phyloP scores from a whole-genome alignment of 495 filamentous ascomycete genomes.

The Penicillium goetzii region DNA sequence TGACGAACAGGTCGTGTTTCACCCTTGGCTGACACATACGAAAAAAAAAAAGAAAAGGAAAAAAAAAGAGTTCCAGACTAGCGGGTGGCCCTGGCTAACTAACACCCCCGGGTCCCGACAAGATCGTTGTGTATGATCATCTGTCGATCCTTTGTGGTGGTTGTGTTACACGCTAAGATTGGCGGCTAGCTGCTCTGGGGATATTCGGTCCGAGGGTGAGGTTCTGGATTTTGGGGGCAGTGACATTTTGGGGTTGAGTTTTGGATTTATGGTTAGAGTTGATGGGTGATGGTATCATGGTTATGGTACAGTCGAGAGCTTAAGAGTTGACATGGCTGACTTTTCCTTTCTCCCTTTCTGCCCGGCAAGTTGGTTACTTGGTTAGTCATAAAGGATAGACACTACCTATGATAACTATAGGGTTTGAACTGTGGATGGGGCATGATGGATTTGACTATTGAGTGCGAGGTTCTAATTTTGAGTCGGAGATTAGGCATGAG shows the following conservation, averaged over 20 bases:
- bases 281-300: neutral
- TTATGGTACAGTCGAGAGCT: neutral
- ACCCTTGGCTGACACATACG: conserved; percentile 22
- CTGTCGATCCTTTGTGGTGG: conserved; percentile 22
- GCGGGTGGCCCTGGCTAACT: neutral
- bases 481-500: neutral
- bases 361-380: neutral
- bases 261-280: neutral
- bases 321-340: neutral
- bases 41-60: neutral
- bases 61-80: neutral
- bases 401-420: too few species aligned
- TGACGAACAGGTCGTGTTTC: conserved; percentile 39
- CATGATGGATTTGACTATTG: neutral
- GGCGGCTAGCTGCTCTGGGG: conserved; percentile 5
- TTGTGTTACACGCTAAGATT: neutral
- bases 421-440: neutral
- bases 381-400: neutral
- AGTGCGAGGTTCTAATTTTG: conserved; percentile 2
- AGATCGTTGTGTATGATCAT: conserved; percentile 22
- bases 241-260: neutral
- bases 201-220: conserved; percentile 5
- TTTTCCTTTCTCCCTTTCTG: neutral
- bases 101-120: conserved; percentile 12
- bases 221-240: conserved; percentile 7